A percentile compares a stretch with the other conserved stretches of the same genome.
These are phyloP conservation scores for Pythium plurisporium DNA, from an alignment of 352 stramenopile genomes.

Conservation along the genomic window DNA sequence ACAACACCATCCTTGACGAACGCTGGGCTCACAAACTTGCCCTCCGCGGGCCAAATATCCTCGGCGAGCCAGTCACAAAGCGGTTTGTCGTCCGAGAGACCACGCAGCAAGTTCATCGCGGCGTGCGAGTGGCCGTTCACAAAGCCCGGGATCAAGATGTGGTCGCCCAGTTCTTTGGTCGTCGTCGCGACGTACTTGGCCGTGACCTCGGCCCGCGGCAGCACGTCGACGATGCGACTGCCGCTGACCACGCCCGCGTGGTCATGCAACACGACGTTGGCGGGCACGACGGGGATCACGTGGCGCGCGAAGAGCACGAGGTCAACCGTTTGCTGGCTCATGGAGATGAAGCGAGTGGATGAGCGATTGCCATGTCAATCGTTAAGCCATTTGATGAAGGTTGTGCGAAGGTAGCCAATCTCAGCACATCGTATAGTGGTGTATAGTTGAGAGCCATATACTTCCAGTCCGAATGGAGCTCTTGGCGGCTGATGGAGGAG, in stretches of 20 bases:
- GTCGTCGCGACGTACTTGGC: conserved; percentile 41
- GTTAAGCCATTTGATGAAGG: no score
- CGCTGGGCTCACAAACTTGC: conserved; percentile 59
- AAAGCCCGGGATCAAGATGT: conserved; percentile 82
- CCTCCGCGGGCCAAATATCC: conserved; percentile 86
- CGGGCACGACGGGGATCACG: conserved; percentile 78
- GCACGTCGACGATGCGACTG: conserved; percentile 68
- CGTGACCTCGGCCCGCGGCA: conserved; percentile 50
- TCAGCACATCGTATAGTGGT: no score
- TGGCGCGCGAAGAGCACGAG: conserved; percentile 74
- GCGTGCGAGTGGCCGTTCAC: conserved; percentile 88
- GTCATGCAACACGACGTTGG: conserved; percentile 63
- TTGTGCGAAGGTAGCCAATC: no score
- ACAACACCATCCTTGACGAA: conserved; percentile 73
- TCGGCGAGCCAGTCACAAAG: conserved; percentile 80
- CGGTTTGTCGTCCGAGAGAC: conserved; percentile 83
- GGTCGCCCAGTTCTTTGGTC: conserved; percentile 43
- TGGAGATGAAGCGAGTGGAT: no score
- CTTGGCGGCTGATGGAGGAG: neutral
- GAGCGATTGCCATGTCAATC: no score
- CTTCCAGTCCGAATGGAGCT: conserved; percentile 2
- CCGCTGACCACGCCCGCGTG: conserved; percentile 71
- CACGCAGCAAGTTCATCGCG: conserved; percentile 81
- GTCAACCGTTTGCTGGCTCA: conserved; percentile 37
- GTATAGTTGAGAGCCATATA: no score